Conservation (phyloP, 306 rosid species). For the Citrullus colocynthis region DNA sequence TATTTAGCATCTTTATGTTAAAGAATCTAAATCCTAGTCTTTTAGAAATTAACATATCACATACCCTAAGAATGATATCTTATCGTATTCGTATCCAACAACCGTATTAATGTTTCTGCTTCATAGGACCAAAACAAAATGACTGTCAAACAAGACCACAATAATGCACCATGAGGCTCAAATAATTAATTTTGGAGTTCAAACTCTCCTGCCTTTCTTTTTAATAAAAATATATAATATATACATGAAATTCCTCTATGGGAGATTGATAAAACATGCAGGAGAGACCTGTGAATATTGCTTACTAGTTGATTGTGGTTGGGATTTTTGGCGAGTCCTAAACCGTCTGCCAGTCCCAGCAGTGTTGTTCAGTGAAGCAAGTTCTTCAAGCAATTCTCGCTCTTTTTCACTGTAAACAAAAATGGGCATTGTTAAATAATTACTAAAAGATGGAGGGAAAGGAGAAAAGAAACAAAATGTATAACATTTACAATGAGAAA, state of each 20-base stretch:
- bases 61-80: no score
- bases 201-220: not conserved
- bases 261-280: not conserved
- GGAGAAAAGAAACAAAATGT: not conserved
- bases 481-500: not conserved
- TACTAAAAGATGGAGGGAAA: not conserved
- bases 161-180: not conserved
- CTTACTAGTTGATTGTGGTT: slow-evolving; percentile 40
- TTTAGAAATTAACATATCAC: no score
- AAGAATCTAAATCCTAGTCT: no score
- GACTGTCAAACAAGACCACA: not conserved
- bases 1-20: no score
- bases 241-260: not conserved
- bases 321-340: slow-evolving; percentile 38
- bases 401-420: slow-evolving; percentile 46
- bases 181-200: not conserved
- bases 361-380: slow-evolving; percentile 42
- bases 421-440: not conserved
- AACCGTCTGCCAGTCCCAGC: slow-evolving; percentile 37
- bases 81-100: no score
- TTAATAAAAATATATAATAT: not conserved
- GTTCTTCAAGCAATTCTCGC: slow-evolving; percentile 81
- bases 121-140: no score
- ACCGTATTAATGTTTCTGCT: no score
- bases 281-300: slow-evolving; percentile 11